These are phyloP conservation scores for Taiwanofungus camphoratus DNA, from an alignment of 1,284 basidiomycete genomes.

Conservation along the genomic window DNA sequence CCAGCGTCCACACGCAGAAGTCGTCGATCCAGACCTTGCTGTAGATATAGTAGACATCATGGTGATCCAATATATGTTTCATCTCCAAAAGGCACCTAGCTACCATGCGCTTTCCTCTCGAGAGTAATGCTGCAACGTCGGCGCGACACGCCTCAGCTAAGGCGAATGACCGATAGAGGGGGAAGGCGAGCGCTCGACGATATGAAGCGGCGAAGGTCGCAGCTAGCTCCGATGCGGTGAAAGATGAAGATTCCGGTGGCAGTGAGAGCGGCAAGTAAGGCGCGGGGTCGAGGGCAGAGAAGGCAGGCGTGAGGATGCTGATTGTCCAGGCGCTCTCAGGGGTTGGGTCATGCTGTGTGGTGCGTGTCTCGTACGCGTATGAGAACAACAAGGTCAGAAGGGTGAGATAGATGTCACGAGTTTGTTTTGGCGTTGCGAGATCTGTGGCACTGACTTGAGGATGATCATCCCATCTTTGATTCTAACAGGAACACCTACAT, in stretches of 20 bases:
- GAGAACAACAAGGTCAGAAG: slow-evolving; percentile 67
- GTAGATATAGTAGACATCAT: slow-evolving; percentile 80
- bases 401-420: slow-evolving; percentile 57
- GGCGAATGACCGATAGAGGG: slow-evolving; percentile 69
- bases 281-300: slow-evolving; percentile 71
- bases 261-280: slow-evolving; percentile 33
- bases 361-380: slow-evolving; percentile 71
- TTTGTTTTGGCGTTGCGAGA: slow-evolving; percentile 47
- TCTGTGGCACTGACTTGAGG: slow-evolving; percentile 44
- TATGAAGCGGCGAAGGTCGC: slow-evolving; percentile 56
- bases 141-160: slow-evolving; percentile 59
- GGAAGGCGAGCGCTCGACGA: slow-evolving; percentile 67
- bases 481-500: slow-evolving; percentile 44
- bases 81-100: slow-evolving; percentile 60
- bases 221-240: slow-evolving; percentile 42
- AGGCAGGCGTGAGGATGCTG: slow-evolving; percentile 59
- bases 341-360: slow-evolving; percentile 68
- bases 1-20: slow-evolving; percentile 69
- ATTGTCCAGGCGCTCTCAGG: slow-evolving; percentile 83
- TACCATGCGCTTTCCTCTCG: slow-evolving; percentile 53
- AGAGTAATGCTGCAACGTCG: slow-evolving; percentile 57
- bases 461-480: too few species aligned
- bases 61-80: slow-evolving; percentile 67
- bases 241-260: slow-evolving; percentile 21
- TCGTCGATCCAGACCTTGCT: slow-evolving; percentile 80